Evolutionary conservation across 1,284 basidiomycete species (phyloP), one percentile per base, ranked within the genome.

Genomic region (Naganishia liquefaciens): DNA sequence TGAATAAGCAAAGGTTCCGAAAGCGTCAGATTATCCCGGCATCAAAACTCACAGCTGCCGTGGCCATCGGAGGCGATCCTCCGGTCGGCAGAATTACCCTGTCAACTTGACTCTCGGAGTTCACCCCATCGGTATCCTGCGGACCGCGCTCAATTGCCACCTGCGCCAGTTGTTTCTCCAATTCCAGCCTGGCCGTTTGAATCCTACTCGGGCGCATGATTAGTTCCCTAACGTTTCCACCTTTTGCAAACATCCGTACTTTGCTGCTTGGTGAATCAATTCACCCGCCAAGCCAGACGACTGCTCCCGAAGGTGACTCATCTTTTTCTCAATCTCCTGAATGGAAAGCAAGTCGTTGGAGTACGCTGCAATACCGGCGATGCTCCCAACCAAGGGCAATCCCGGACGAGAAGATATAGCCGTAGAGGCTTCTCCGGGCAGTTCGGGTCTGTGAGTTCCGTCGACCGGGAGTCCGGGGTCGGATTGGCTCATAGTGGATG

Each of bases 281-380:
- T 60, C 55, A 17, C 55, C 44, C 21, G 55, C 55, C 55, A 60
- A 19, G 9, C 55, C 55, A 5, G 55, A 60, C 19, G 55, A 60
- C 55, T 60, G 55, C 33, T 60, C 46, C 15, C 46, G 55, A 21
- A 60, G 55, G 23, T 25, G 28, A 10, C 9, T 37, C 55, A 60
- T 60, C 21, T 60, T 60, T 37, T 60, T 46, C 37, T 60, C 55
- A 5, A 60, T 49, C 37, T 60, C 46, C 6, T 49, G 21, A 9
- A 60, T 60, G 19, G 33, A 60, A 7, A 47, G 55, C 30, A 60
- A 40, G 33, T 60, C 55, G 33, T 47, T 49, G 19, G 51, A 39
- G 13, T 40, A 53, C 33, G 3, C 33, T 10, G 33, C 33, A 1
- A 37, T 7, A 6, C 51, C 51, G 3, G 37, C 46, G 23, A 21